A percentile compares a stretch with the other conserved stretches of the same genome.
Conservation (phyloP, 345 rosid species). For the Aegle marmelos region DNA sequence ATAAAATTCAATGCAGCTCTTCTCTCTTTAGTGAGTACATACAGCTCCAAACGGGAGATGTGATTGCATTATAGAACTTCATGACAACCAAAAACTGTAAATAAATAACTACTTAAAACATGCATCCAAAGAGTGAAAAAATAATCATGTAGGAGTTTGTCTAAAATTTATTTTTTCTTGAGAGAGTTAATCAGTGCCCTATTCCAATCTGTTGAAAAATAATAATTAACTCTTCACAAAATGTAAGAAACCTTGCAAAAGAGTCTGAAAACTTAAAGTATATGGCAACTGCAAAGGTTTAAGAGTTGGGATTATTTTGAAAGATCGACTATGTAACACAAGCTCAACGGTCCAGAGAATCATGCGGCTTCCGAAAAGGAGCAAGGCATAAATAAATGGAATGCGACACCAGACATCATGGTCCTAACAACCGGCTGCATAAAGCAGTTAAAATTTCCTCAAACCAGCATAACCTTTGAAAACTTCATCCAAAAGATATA, state of each 20-base stretch:
- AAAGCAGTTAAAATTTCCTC: not conserved
- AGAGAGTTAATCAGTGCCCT: not conserved
- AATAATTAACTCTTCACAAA: not conserved
- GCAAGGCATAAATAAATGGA: not conserved
- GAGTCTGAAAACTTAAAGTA: not conserved
- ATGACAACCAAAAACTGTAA: not conserved
- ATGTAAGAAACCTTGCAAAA: not conserved
- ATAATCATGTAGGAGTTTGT: not conserved
- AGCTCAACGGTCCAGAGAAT: conserved; percentile 7
- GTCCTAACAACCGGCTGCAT: not conserved
- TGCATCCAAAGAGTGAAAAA: not conserved
- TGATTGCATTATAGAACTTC: not conserved
- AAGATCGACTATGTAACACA: not conserved
- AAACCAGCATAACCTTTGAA: not conserved
- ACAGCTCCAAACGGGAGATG: not conserved
- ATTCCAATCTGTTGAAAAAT: not conserved
- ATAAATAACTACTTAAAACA: not conserved
- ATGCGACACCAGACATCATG: not conserved
- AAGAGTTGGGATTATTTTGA: not conserved
- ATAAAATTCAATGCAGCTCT: not conserved
- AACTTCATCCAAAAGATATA: not conserved
- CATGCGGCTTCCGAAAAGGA: not conserved
- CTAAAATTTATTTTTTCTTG: not conserved
- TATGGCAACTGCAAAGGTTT: not conserved
- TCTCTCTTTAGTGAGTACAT: not conserved